phyloP scores from a whole-genome alignment of 306 rosid species.

The Acacia confusa region DNA sequence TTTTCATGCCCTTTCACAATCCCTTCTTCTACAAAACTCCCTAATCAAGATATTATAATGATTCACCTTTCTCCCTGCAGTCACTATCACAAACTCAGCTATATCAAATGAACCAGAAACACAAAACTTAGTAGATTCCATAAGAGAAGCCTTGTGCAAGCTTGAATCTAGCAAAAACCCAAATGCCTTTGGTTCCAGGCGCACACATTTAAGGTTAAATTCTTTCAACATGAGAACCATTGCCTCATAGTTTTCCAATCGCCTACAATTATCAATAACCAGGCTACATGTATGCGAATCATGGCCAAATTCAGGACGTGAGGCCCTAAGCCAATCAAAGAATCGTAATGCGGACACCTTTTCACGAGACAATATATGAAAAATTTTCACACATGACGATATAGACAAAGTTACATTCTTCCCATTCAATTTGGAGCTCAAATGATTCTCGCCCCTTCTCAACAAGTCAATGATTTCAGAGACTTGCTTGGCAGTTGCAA shows the following conservation, averaged over 20 bases:
- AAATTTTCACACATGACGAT: constrained; percentile 35
- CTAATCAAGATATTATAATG: constrained; percentile 56
- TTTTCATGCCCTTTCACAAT: constrained; percentile 48
- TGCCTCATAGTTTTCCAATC: constrained; percentile 54
- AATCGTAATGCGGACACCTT: constrained; percentile 56
- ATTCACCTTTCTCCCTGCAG: constrained; percentile 36
- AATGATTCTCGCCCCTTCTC: constrained; percentile 44
- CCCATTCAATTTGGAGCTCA: constrained; percentile 45
- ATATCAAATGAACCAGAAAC: constrained; percentile 43
- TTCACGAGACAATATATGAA: constrained; percentile 38
- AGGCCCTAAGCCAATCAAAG: constrained; percentile 55
- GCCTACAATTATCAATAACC: constrained; percentile 65
- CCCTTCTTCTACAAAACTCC: constrained; percentile 49
- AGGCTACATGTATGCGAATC: constrained; percentile 48
- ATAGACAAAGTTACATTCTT: constrained; percentile 47
- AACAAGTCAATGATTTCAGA: constrained; percentile 48
- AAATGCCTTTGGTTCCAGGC: constrained; percentile 50
- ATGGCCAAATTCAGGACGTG: constrained; percentile 35
- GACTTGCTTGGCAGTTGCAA: constrained; percentile 39
- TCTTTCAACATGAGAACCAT: constrained; percentile 53
- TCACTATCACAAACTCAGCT: constrained; percentile 55
- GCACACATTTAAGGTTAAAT: constrained; percentile 24
- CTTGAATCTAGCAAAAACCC: constrained; percentile 48
- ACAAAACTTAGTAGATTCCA: constrained; percentile 41
- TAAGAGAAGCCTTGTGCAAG: constrained; percentile 32